A percentile compares a stretch with the other conserved stretches of the same genome.
Evolutionary conservation across 139 green algal species (phyloP).

Genomic region (Chlamydomonas applanata): DNA sequence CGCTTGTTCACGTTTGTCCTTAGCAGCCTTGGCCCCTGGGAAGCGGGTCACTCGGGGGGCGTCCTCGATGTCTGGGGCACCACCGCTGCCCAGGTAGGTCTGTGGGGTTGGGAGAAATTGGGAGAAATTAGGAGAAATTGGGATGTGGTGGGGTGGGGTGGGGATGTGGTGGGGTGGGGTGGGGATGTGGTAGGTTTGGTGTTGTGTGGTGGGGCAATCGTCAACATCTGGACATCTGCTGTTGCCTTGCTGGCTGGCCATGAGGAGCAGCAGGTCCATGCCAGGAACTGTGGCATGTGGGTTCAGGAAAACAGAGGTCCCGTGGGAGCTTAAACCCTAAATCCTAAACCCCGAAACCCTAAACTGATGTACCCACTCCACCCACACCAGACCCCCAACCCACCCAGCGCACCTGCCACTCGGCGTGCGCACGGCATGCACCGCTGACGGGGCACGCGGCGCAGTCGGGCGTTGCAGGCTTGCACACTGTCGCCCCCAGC

Average conservation of each 20-base stretch:
- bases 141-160: too few species aligned
- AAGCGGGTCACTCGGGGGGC: not conserved
- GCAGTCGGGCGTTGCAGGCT: slow-evolving; percentile 68
- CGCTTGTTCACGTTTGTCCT: slow-evolving; percentile 21
- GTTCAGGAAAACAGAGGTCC: too few species aligned
- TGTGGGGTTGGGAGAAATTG: not conserved
- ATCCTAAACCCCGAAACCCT: not conserved
- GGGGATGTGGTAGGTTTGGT: too few species aligned
- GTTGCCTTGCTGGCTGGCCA: too few species aligned
- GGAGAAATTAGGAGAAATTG: too few species aligned
- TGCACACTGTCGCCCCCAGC: slow-evolving; percentile 88
- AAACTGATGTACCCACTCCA: not conserved
- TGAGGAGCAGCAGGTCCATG: too few species aligned
- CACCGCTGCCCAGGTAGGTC: not conserved
- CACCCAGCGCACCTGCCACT: slow-evolving; percentile 14
- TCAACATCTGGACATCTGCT: too few species aligned
- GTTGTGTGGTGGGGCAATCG: too few species aligned
- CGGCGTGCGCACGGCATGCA: slow-evolving; percentile 42
- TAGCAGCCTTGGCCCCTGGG: slow-evolving; percentile 1
- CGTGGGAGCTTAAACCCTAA: too few species aligned
- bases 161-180: too few species aligned
- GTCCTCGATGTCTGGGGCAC: not conserved
- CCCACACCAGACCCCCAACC: not conserved
- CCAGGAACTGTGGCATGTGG: too few species aligned
- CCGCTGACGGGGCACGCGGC: slow-evolving; percentile 61